Base-by-base conservation (phyloP, 106 monocot species). In the Alisma plantagoaquatica region DNA sequence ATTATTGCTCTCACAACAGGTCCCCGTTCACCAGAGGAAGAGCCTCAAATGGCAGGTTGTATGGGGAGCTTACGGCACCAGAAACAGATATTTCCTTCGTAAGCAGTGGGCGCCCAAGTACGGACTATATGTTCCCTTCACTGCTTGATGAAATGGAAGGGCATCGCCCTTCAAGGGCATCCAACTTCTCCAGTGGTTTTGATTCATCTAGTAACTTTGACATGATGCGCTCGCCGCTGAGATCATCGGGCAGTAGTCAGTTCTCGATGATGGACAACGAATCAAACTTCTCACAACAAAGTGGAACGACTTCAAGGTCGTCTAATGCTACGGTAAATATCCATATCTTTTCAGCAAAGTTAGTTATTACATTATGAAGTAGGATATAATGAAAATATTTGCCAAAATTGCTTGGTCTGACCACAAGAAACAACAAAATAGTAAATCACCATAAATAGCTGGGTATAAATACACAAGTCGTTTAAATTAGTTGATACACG, bases 31-130 rank as follows among this genome's bases (percentile, higher is more conserved):
- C 54, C 64, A 11, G n/a, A n/a, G n/a, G n/a, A n/a, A n/a, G n/a
- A n/a, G n/a, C n/a, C n/a, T n/a, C n/a, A n/a, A n/a, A n/a, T n/a
- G n/a, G n/a, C n/a, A n/a, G n/a, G n/a, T n/a, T n/a, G n/a, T 65
- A 59, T 27, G 29, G 44, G 17, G 77, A 74, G 18, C 15, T 53
- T 15, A 53, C 46, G 16, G 10, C 26, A 26, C 10, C 47, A 19
- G 77, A 77, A 10, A 66, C 33, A 2, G 80, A 86, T 46, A 70
- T 86, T 35, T 80, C 86, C 9, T 80, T 70, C 22, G 72, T 81
- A n/a, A 81, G 80, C 43, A 53, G 51, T 2, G 66, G 70, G 23
- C 64, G 86, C 43, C 77, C 73, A 18, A 86, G 77, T 42, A 32
- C 51, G 2, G 80, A 85, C 7, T 50, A 57, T 11, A 25, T 30